Conservation (phyloP, 371 early-diverging fungal genomes). For the Chytridium lagenaria region DNA sequence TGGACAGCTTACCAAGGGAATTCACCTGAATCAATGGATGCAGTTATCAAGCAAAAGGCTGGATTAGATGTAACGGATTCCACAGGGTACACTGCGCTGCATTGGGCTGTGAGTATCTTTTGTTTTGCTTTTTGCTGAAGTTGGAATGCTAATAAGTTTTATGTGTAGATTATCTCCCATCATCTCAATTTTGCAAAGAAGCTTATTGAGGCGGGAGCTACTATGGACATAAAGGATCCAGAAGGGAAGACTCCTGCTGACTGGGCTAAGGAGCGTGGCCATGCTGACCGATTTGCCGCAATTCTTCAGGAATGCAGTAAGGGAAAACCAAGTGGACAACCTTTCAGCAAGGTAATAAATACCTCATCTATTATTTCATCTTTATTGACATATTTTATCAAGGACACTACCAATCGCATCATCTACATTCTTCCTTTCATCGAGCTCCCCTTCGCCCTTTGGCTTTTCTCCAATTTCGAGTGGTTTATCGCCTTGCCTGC, state of each 20-base stretch:
- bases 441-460: slow-evolving; percentile 62
- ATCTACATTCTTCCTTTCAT: slow-evolving; percentile 77
- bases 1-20: slow-evolving; percentile 94
- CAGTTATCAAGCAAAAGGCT: slow-evolving; percentile 75
- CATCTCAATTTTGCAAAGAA: slow-evolving; percentile 50
- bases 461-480: slow-evolving; percentile 66
- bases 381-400: not conserved
- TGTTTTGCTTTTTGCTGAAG: not conserved
- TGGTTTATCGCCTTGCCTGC: slow-evolving; percentile 82
- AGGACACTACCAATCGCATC: slow-evolving; percentile 61
- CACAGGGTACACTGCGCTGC: slow-evolving; percentile 80
- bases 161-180: slow-evolving; percentile 45
- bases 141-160: not conserved
- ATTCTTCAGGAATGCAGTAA: slow-evolving; percentile 22
- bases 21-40: slow-evolving; percentile 65
- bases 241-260: slow-evolving; percentile 55
- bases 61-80: slow-evolving; percentile 69
- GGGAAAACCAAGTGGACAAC: slow-evolving; percentile 18
- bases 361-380: not conserved
- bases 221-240: slow-evolving; percentile 45
- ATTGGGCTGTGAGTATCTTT: slow-evolving; percentile 69
- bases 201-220: slow-evolving; percentile 48
- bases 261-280: slow-evolving; percentile 55
- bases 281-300: slow-evolving; percentile 19
- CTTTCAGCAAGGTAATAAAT: slow-evolving; percentile 32